phyloP scores from a whole-genome alignment of 352 stramenopile genomes.

The Pythium utonaiense region DNA sequence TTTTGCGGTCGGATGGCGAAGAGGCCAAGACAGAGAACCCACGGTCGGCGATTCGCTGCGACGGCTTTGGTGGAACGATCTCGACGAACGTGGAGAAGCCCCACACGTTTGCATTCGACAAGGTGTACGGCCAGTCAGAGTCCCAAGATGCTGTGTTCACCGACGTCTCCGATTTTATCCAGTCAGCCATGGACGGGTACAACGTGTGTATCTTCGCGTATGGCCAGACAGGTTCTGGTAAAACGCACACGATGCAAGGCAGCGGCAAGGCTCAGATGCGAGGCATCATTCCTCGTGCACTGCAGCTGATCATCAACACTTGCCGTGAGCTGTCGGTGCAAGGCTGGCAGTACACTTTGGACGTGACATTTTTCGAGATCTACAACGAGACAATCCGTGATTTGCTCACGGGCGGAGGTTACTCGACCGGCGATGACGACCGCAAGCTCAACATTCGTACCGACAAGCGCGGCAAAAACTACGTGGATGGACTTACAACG shows the following conservation, averaged over 20 bases:
- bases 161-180: slow-evolving; percentile 86
- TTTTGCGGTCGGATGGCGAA: slow-evolving; percentile 81
- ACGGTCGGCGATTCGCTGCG: slow-evolving; percentile 51
- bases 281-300: slow-evolving; percentile 97
- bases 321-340: slow-evolving; percentile 67
- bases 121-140: slow-evolving; percentile 93
- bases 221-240: slow-evolving; percentile 96
- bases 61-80: slow-evolving; percentile 71
- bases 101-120: slow-evolving; percentile 96
- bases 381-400: slow-evolving; percentile 99
- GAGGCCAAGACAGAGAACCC: slow-evolving; percentile 48
- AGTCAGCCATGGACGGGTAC: slow-evolving; percentile 96
- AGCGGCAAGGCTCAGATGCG: slow-evolving; percentile 94
- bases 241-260: slow-evolving; percentile 99
- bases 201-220: slow-evolving; percentile 99
- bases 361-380: slow-evolving; percentile 99
- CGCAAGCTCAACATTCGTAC: slow-evolving; percentile 83
- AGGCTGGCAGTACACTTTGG: slow-evolving; percentile 95
- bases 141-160: slow-evolving; percentile 96
- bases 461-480: slow-evolving; percentile 77
- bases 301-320: slow-evolving; percentile 89
- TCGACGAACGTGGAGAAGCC: slow-evolving; percentile 65
- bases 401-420: slow-evolving; percentile 73
- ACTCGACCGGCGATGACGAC: slow-evolving; percentile 18
- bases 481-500: slow-evolving; percentile 87